Evolutionary conservation across 2,329 filamentous ascomycete genomes (phyloP), one percentile per base, ranked within the genome.

Genomic region (Stagonosporopsis vannaccii): DNA sequence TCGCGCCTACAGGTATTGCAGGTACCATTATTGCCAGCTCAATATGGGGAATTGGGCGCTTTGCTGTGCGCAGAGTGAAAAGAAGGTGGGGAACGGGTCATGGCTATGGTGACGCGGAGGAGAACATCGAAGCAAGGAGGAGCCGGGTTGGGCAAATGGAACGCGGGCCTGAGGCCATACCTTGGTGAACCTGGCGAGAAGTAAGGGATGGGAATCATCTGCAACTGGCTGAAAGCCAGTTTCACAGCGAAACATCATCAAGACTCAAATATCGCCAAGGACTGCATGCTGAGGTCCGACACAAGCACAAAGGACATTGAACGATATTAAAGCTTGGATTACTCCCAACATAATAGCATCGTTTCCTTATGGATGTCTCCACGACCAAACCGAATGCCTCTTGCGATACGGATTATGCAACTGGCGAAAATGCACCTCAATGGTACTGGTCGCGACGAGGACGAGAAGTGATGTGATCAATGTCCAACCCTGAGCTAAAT

Each of bases 1-100:
- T 79, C 32, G 77, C 78, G 36, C 78, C 78, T 11, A 77, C 77
- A 2, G 77, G 77, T 0, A 75, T 80, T 28, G 46, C 73, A 20
- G 76, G 73, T 2, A 74, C 74, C 11, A 70, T 74, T 23, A 67
- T 73, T 6, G 71, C 73, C 25, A 76, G 70, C 6, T 60, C 74
- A 32, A 41, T 78, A 2, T 79, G 77, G 77, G 78, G 75, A 0
- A 49, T 77, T 26, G 77, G 70, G 2, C 71, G 68, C 45, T 74
- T 75, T 62, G 75, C 72, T 26, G 69, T 72, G 45, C 60, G 69
- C 50, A 73, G 69, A 55, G 66, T 76, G 19, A 69, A 56, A 53
- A 68, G 60, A 49, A 71, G 72, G 54, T 68, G 69, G 58, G 61
- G 60, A 33, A 58, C 17, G 17, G 45, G 68, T 23, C 66, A 67